Evolutionary conservation across 2,329 filamentous ascomycete genomes (phyloP).

Genomic region (Phaeosphaeriaceae sp.): DNA sequence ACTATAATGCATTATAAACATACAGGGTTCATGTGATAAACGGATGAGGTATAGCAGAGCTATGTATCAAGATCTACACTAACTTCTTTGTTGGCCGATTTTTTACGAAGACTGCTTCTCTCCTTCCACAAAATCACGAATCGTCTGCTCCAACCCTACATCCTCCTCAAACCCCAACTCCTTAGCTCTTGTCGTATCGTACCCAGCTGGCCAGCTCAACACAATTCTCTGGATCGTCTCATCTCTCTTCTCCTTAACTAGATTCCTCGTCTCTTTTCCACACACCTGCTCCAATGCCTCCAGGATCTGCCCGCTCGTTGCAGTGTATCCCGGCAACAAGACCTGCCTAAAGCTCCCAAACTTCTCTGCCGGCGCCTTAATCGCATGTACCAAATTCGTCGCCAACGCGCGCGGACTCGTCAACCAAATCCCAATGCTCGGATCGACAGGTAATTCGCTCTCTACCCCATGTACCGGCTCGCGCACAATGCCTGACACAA

Average conservation of each 20-base stretch:
- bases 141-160: slow-evolving; percentile 55
- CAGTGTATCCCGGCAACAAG: slow-evolving; percentile 61
- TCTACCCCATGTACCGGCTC: slow-evolving; percentile 66
- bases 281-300: slow-evolving; percentile 63
- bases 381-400: slow-evolving; percentile 61
- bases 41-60: no score
- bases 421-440: slow-evolving; percentile 64
- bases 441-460: slow-evolving; percentile 59
- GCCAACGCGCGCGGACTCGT: slow-evolving; percentile 63
- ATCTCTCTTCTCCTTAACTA: slow-evolving; percentile 61
- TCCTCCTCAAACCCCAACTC: slow-evolving; percentile 61
- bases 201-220: slow-evolving; percentile 63
- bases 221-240: slow-evolving; percentile 60
- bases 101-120: slow-evolving; percentile 26
- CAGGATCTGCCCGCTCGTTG: slow-evolving; percentile 64
- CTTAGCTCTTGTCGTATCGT: slow-evolving; percentile 63
- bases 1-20: no score
- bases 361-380: slow-evolving; percentile 57
- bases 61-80: no score
- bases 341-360: slow-evolving; percentile 61
- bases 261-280: slow-evolving; percentile 58
- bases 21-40: no score
- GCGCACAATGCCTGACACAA: slow-evolving; percentile 69
- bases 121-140: slow-evolving; percentile 52
- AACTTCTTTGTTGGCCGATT: no score